A percentile compares a stretch with the other conserved stretches of the same genome.
phyloP scores from a whole-genome alignment of 2,329 filamentous ascomycete species.

The Lasiodiplodia sp. region DNA sequence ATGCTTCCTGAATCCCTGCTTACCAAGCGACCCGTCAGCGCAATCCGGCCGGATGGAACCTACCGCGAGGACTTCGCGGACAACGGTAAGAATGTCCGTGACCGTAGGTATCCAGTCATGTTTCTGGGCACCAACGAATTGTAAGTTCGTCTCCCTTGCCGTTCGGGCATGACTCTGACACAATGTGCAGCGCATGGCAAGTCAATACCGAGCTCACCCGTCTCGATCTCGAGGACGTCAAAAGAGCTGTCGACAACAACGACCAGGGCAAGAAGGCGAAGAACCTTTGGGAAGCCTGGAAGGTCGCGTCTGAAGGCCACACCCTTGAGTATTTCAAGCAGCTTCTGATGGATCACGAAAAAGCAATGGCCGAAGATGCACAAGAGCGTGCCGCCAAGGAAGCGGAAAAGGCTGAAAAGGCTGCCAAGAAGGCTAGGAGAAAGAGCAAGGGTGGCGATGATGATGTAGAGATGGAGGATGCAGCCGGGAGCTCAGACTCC shows the following conservation, averaged over 20 bases:
- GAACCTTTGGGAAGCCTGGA: constrained; percentile 78
- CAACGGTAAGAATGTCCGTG: constrained; percentile 82
- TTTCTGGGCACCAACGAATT: constrained; percentile 96
- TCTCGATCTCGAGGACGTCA: constrained; percentile 76
- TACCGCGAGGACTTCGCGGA: constrained; percentile 88
- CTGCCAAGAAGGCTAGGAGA: constrained; percentile 47
- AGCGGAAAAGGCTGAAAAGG: constrained; percentile 66
- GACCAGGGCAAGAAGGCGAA: constrained; percentile 80
- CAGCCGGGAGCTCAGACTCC: constrained; percentile 48
- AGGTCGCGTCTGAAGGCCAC: constrained; percentile 79
- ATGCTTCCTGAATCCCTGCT: constrained; percentile 86
- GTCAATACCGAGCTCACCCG: constrained; percentile 82
- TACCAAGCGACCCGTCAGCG: constrained; percentile 81
- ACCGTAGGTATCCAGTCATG: constrained; percentile 93
- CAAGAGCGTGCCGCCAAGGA: constrained; percentile 72
- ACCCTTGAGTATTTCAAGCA: constrained; percentile 84
- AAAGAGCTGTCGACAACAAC: constrained; percentile 72
- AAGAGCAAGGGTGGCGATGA: constrained; percentile 46
- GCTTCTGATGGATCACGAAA: constrained; percentile 68
- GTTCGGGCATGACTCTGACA: constrained; percentile 1
- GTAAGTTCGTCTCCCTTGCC: constrained; percentile 67
- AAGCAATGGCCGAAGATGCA: constrained; percentile 62
- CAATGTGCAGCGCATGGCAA: constrained; percentile 78
- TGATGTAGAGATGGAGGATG: constrained; percentile 50
- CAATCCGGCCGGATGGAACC: constrained; percentile 80